Evolutionary conservation across 83 land plant genomes (phyloP), one percentile per base, ranked within the genome.

Genomic region (Larix sibirica): DNA sequence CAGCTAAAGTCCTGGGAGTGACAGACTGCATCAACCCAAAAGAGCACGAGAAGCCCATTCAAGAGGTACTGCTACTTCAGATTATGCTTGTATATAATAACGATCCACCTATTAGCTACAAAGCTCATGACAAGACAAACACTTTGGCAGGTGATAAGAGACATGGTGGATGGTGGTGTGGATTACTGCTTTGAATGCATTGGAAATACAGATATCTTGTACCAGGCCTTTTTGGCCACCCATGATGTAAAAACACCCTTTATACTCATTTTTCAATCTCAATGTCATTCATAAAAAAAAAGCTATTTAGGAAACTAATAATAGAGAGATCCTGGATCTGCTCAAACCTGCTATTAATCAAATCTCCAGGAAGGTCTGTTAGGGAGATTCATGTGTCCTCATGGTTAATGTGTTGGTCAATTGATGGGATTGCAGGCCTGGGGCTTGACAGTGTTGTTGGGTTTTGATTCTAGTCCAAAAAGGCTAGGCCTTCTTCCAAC

Each of bases 271-370:
- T 47, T 47, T 47, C 50, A 33, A 33, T 33, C 3, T 33, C 36
- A 33, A 33, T 33, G 3, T 33, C 8, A 47, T 47, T 7, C 10
- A 47, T 8, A 0, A 47, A 1, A 47, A 1, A 47, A 47, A 18
- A 95, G 84, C 93, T 44, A 97, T 97, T 80, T 70, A 93, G 5
- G 99, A 96, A 71, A 91, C 93, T 86, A 93, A 97, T 84, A 94
- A 93, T 84, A 96, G 92, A 96, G 92, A 94, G 66, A 81, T 26
- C 74, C 1, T 78, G 18, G 20, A n/a, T 64, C 12, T 6, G 16
- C 21, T 14, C 12, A 4, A 9, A 44, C 14, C 28, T 44, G 7
- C n/a, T 77, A 42, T 17, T n/a, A 1, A 31, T 4, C 81, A 82
- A 50, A 79, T 69, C 16, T 84, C 83, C 70, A 62, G 87, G 50